Evolutionary conservation across 2,329 filamentous ascomycete genomes (phyloP).

Genomic region (Fusarium beomiforme): DNA sequence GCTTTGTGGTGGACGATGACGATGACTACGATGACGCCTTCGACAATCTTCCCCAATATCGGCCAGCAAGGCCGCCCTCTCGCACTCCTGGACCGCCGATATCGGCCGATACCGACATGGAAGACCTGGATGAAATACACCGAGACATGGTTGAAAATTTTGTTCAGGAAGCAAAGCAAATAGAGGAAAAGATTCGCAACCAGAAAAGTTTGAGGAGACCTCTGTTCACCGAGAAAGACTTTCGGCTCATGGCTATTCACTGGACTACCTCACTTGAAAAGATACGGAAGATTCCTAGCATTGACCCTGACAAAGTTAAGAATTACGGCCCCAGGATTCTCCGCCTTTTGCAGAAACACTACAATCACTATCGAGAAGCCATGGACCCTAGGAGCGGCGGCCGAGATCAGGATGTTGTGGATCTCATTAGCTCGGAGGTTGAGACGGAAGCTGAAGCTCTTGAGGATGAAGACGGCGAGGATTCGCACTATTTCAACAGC

Average conservation of each 20-base stretch:
- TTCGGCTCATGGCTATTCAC: slow-evolving; percentile 77
- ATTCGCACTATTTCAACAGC: slow-evolving; percentile 60
- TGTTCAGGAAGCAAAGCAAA: slow-evolving; percentile 66
- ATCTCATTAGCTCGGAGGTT: slow-evolving; percentile 62
- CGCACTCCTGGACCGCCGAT: slow-evolving; percentile 64
- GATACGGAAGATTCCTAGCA: slow-evolving; percentile 71
- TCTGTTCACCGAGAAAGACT: slow-evolving; percentile 74
- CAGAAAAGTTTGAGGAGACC: slow-evolving; percentile 64
- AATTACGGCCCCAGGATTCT: slow-evolving; percentile 70
- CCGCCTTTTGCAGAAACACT: slow-evolving; percentile 62
- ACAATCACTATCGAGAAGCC: slow-evolving; percentile 60
- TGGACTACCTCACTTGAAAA: slow-evolving; percentile 70
- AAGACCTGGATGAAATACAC: slow-evolving; percentile 67
- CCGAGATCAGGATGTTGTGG: slow-evolving; percentile 57
- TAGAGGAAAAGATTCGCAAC: slow-evolving; percentile 71
- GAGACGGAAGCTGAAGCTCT: slow-evolving; percentile 51
- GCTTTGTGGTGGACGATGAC: slow-evolving; percentile 58
- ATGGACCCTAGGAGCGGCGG: slow-evolving; percentile 50
- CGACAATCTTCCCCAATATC: slow-evolving; percentile 52
- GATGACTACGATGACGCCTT: slow-evolving; percentile 55
- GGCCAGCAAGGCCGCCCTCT: slow-evolving; percentile 50
- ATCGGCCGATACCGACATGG: slow-evolving; percentile 63
- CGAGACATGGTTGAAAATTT: slow-evolving; percentile 72
- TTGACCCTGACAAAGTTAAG: slow-evolving; percentile 70
- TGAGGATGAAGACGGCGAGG: slow-evolving; percentile 51